A percentile compares a stretch with the other conserved stretches of the same genome.
Conservation (phyloP, 192 early-diverging fungal genomes). For the Podochytrium sp. region DNA sequence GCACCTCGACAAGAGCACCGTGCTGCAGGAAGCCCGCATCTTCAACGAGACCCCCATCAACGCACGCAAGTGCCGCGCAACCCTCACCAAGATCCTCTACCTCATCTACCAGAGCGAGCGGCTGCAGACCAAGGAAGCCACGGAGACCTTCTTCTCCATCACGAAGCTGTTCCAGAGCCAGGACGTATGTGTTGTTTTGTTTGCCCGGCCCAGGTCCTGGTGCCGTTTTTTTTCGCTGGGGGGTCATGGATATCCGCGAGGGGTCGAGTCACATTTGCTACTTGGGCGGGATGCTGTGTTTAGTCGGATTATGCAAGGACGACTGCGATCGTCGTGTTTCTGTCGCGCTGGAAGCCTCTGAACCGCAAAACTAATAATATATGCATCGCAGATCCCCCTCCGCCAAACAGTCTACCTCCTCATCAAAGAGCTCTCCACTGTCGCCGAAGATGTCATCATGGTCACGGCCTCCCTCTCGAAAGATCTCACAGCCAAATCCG, state of each 20-base stretch:
- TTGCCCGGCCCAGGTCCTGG: too few relatives aligned
- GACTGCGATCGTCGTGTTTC: too few relatives aligned
- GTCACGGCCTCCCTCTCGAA: slow-evolving; percentile 93
- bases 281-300: too few relatives aligned
- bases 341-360: too few relatives aligned
- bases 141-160: slow-evolving; percentile 96
- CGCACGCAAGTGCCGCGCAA: slow-evolving; percentile 87
- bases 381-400: slow-evolving; percentile 84
- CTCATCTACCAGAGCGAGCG: slow-evolving; percentile 87
- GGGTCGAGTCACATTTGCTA: too few relatives aligned
- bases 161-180: slow-evolving; percentile 97
- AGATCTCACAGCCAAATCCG: slow-evolving; percentile 93
- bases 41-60: slow-evolving; percentile 98
- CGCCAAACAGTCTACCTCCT: slow-evolving; percentile 97
- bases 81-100: slow-evolving; percentile 93
- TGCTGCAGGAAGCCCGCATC: slow-evolving; percentile 93
- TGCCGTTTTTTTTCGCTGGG: too few relatives aligned
- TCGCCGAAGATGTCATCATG: slow-evolving; percentile 98
- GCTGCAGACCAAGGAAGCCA: slow-evolving; percentile 94
- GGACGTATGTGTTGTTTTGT: slow-evolving; percentile 73
- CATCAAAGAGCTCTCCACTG: slow-evolving; percentile 92
- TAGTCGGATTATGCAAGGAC: too few relatives aligned
- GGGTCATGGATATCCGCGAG: too few relatives aligned
- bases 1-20: slow-evolving; percentile 89
- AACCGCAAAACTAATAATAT: too few relatives aligned